Evolutionary conservation across 345 rosid species (phyloP), one percentile per base, ranked within the genome.

Genomic region (Melaleuca quinquenervia): DNA sequence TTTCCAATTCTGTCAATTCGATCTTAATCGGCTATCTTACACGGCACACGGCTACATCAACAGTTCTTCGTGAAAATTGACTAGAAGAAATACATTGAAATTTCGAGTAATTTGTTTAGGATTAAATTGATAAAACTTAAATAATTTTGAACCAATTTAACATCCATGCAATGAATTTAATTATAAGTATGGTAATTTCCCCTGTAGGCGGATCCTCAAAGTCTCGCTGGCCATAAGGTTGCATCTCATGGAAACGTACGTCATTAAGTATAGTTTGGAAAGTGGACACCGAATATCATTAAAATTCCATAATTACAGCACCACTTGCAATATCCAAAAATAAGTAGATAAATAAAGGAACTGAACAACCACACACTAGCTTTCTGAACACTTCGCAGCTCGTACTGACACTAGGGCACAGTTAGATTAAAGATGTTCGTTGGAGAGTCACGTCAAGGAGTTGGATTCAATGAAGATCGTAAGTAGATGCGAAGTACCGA

Each of bases 1-100:
- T 16, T 18, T 52, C 16, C 21, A 6, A 52, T 52, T 52, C 18
- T 52, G 54, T 18, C 22, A 3, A 41, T 41, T 4, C 41, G 16
- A 0, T 52, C 22, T 52, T 18, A 6, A 8, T 18, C 1, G 9
- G 22, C 11, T 2, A 2, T 7, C 44, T 0, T 7, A 62, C 0
- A 29, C 29, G 21, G 2, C 1, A 4, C 0, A 32, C 6, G 3
- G 6, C 9, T 0, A 27, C 11, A 6, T 29, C 1, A 7, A 8
- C 0, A 1, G 7, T 29, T 53, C 18, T 0, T 8, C 3, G 0
- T 0, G 8, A 62, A 62, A 29, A 5, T 62, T 14, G 5, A 1
- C 8, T 1, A 0, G 20, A 62, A 62, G 7, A 62, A 29, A 3
- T 7, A 16, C 8, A 62, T 7, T 29, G 20, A 1, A 32, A 29